These are phyloP conservation scores for Hypoxylon crocopeplum DNA, from an alignment of 495 filamentous ascomycete species.

Conservation along the genomic window DNA sequence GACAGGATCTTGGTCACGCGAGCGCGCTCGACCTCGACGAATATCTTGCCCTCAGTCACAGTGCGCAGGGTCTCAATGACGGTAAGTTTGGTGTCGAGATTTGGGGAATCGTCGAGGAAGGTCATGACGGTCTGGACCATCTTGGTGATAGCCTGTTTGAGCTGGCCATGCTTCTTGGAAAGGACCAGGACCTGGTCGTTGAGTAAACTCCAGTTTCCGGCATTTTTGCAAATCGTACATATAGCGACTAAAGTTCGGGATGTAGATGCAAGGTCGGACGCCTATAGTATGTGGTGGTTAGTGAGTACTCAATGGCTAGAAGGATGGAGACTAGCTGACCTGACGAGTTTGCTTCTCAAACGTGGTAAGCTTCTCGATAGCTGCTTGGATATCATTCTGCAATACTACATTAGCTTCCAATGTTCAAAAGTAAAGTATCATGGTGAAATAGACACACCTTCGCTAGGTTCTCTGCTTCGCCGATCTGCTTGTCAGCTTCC, in stretches of 20 bases:
- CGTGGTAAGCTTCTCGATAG: conserved; percentile 88
- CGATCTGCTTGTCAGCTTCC: conserved; percentile 88
- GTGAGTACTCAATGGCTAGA: conserved; percentile 21
- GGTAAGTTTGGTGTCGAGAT: conserved; percentile 82
- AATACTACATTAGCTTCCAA: conserved; percentile 14
- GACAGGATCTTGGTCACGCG: conserved; percentile 93
- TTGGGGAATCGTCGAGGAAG: conserved; percentile 82
- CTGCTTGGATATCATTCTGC: conserved; percentile 78
- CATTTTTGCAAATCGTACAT: conserved; percentile 92
- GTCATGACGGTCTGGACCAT: conserved; percentile 98
- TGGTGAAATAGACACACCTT: conserved; percentile 65
- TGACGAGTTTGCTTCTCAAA: conserved; percentile 98
- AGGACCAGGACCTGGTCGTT: conserved; percentile 95
- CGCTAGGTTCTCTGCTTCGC: conserved; percentile 85
- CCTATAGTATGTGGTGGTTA: conserved; percentile 55
- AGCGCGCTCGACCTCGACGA: conserved; percentile 97
- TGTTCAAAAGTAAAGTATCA: neutral
- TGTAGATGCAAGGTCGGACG: conserved; percentile 93
- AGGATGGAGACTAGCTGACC: conserved; percentile 54
- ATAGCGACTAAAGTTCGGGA: conserved; percentile 85
- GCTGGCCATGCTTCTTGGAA: conserved; percentile 99
- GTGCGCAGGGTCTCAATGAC: conserved; percentile 94
- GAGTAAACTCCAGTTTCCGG: conserved; percentile 88
- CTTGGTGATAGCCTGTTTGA: conserved; percentile 97
- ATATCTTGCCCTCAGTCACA: conserved; percentile 99